Evolutionary conservation across 2,329 filamentous ascomycete genomes (phyloP).

Genomic region (Paraphoma chrysanthemicola): DNA sequence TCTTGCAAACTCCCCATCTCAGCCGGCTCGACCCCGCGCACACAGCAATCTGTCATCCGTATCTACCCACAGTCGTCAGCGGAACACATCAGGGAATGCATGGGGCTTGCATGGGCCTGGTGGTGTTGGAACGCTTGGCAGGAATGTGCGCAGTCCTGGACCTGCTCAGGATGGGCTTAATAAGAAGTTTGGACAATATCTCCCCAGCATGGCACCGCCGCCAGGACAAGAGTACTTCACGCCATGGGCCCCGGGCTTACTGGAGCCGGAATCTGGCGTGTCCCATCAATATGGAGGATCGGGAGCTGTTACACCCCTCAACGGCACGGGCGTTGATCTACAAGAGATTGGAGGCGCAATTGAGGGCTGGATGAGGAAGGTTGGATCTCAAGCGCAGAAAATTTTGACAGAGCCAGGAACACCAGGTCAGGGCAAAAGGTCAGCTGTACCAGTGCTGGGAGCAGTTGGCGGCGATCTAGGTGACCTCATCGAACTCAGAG

Average conservation of each 20-base stretch:
- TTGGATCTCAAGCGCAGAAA: conserved; percentile 68
- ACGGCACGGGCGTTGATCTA: conserved; percentile 57
- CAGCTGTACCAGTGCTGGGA: conserved; percentile 46
- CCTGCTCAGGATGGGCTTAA: conserved; percentile 86
- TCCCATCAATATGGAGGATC: conserved; percentile 35
- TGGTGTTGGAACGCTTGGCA: conserved; percentile 82
- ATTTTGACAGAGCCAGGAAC: conserved; percentile 43
- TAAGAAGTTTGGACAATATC: conserved; percentile 80
- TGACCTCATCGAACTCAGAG: conserved; percentile 75
- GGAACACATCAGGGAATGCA: conserved; percentile 54
- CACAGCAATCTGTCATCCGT: conserved; percentile 49
- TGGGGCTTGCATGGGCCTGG: conserved; percentile 76
- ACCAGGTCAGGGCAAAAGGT: conserved; percentile 36
- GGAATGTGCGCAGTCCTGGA: conserved; percentile 74
- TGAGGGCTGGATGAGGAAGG: conserved; percentile 87
- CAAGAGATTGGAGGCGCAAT: conserved; percentile 87
- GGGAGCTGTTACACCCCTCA: conserved; percentile 36
- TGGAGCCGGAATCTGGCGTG: conserved; percentile 41
- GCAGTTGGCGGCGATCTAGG: conserved; percentile 57
- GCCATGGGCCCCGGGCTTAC: conserved; percentile 46
- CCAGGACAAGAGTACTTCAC: conserved; percentile 63
- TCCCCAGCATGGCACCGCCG: conserved; percentile 74
- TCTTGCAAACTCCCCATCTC: conserved; percentile 46
- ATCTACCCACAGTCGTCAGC: conserved; percentile 45
- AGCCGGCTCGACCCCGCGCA: conserved; percentile 40